Conservation (phyloP, 768 basidiomycete genomes). For the Tylopilus plumbeoviolaceoides region DNA sequence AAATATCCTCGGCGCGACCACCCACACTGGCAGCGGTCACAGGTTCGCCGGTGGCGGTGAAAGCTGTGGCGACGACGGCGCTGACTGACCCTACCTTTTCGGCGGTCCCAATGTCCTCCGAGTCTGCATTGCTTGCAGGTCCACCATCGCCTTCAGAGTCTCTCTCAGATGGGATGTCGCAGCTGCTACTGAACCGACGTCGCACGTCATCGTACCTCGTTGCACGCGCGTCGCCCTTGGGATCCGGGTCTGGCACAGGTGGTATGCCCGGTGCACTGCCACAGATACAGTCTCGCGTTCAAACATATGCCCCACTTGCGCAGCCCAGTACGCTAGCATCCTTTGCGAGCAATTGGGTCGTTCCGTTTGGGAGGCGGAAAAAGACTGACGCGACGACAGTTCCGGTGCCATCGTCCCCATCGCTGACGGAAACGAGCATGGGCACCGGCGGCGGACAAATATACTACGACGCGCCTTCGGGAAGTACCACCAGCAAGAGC, state of each 20-base stretch:
- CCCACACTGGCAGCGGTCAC: conserved; percentile 53
- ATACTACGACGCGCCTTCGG: conserved; percentile 16
- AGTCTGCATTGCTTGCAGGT: conserved; percentile 27
- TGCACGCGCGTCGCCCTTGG: conserved; percentile 47
- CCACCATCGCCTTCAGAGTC: conserved; percentile 62
- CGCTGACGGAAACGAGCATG: conserved; percentile 6
- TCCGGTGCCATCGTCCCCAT: conserved; percentile 1
- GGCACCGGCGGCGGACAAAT: conserved; percentile 20
- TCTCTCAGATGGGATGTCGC: conserved; percentile 57
- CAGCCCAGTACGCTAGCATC: conserved; percentile 49
- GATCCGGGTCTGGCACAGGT: conserved; percentile 11
- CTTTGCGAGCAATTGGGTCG: conserved; percentile 63
- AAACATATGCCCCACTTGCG: conserved; percentile 14
- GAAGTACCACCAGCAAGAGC: conserved; percentile 1
- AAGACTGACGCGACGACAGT: conserved; percentile 13
- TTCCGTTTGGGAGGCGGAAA: conserved; percentile 58
- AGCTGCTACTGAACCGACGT: conserved; percentile 40
- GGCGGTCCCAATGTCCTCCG: conserved; percentile 38
- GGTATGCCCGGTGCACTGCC: conserved; percentile 6
- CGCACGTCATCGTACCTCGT: conserved; percentile 61
- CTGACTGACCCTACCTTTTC: conserved; percentile 52
- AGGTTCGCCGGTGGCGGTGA: conserved; percentile 40
- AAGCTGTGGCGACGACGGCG: conserved; percentile 67
- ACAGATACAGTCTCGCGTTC: not conserved
- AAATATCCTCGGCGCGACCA: conserved; percentile 59